Percentiles rank a stretch among this genome's conserved stretches.
phyloP scores from a whole-genome alignment of 148 eudicot species.

The Agrostemma githago region DNA sequence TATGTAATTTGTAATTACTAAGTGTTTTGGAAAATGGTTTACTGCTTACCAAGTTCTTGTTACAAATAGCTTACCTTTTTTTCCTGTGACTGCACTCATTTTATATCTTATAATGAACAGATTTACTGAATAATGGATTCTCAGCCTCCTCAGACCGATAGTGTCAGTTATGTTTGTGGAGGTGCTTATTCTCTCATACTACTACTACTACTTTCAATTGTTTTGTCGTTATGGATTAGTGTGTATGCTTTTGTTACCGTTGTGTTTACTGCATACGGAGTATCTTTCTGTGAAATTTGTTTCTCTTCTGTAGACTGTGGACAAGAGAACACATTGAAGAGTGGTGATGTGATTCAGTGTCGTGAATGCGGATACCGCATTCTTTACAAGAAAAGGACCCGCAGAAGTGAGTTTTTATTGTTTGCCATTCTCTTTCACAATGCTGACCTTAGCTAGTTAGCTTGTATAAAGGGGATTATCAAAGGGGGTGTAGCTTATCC shows the following conservation, averaged over 20 bases:
- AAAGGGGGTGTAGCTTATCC: neutral
- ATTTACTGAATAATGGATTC: slow-evolving; percentile 48
- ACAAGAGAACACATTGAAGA: slow-evolving; percentile 76
- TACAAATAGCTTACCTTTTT: neutral
- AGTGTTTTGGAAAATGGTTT: too few species aligned
- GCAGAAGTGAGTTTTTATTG: slow-evolving; percentile 50
- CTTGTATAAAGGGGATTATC: neutral
- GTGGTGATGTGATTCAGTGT: slow-evolving; percentile 84
- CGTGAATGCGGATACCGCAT: slow-evolving; percentile 85
- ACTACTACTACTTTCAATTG: neutral
- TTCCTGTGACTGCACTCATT: neutral
- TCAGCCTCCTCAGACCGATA: slow-evolving; percentile 65
- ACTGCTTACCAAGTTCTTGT: too few species aligned
- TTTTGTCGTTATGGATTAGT: neutral
- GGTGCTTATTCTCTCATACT: slow-evolving; percentile 41
- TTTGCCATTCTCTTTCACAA: neutral
- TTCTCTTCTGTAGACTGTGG: slow-evolving; percentile 54
- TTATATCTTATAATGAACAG: neutral
- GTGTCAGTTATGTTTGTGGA: slow-evolving; percentile 72
- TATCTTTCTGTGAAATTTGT: neutral
- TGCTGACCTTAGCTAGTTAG: neutral
- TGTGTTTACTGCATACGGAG: neutral
- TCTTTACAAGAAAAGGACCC: slow-evolving; percentile 84
- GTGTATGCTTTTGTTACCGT: neutral
- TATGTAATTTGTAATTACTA: too few species aligned